Evolutionary conservation across 2,329 filamentous ascomycete genomes (phyloP).

Genomic region (Aspergillus costaricaensis): DNA sequence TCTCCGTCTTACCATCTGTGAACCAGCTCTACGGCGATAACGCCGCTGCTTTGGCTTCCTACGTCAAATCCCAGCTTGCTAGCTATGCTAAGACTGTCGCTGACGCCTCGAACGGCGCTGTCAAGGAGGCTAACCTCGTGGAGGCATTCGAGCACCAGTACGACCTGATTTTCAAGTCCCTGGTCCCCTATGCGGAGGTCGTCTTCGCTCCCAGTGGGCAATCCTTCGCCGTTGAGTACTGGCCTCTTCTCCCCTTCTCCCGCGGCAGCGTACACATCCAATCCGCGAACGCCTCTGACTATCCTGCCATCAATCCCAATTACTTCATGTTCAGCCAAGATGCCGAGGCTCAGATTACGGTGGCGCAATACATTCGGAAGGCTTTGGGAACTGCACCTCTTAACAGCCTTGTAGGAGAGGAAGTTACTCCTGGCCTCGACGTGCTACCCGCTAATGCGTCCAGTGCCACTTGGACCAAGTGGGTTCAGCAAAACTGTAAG

Average conservation of each 20-base stretch:
- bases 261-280: constrained; percentile 19
- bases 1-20: constrained; percentile 25
- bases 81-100: constrained; percentile 27
- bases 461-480: constrained; percentile 25
- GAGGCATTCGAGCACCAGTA: constrained; percentile 27
- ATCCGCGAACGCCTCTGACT: constrained; percentile 20
- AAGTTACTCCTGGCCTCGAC: constrained; percentile 26
- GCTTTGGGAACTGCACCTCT: background rate
- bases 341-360: constrained; percentile 21
- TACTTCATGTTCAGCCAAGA: constrained; percentile 32
- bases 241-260: constrained; percentile 31
- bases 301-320: constrained; percentile 30
- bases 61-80: constrained; percentile 24
- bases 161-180: constrained; percentile 29
- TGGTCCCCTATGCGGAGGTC: constrained; percentile 29
- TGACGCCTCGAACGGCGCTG: constrained; percentile 25
- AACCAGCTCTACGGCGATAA: constrained; percentile 28
- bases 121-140: constrained; percentile 24
- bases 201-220: constrained; percentile 23
- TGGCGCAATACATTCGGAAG: constrained; percentile 21
- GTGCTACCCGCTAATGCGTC: constrained; percentile 24
- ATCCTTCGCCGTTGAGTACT: constrained; percentile 25
- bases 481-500: constrained; percentile 29
- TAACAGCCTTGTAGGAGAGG: constrained; percentile 22
- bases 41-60: constrained; percentile 18